A percentile compares a stretch with the other conserved stretches of the same genome.
Evolutionary conservation across 2,329 filamentous ascomycete species (phyloP).

Genomic region (Cladophialophora immunda): DNA sequence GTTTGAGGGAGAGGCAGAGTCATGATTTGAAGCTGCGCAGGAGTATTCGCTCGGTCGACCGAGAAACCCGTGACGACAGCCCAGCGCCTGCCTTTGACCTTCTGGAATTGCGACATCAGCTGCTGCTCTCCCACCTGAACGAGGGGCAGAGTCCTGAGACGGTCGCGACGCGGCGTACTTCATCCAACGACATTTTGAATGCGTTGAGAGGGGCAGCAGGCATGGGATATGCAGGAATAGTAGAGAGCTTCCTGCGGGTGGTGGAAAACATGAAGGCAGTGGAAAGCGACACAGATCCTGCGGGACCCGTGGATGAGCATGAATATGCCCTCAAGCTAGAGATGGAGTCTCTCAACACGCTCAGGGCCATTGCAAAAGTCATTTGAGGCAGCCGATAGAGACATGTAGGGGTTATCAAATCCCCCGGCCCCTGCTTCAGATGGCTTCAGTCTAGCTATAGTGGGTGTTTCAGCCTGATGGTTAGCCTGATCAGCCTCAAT

Average conservation of each 20-base stretch:
- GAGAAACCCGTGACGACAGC: not conserved
- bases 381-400: not conserved
- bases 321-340: slow-evolving; percentile 4
- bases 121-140: slow-evolving; percentile 1
- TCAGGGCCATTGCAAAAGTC: slow-evolving; percentile 11
- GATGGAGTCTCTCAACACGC: slow-evolving; percentile 3
- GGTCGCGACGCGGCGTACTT: not conserved
- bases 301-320: not conserved
- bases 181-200: not conserved
- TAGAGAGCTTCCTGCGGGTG: not conserved
- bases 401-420: not conserved
- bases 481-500: not conserved
- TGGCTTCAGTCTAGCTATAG: slow-evolving; percentile 3
- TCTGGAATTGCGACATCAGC: slow-evolving; percentile 11
- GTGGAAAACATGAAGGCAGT: not conserved
- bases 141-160: not conserved
- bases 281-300: not conserved
- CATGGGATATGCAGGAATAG: not conserved
- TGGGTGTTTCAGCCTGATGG: slow-evolving; percentile 21
- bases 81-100: slow-evolving; percentile 1
- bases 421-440: not conserved
- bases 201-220: not conserved
- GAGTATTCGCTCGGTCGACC: slow-evolving; percentile 2
- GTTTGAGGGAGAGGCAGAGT: not conserved
- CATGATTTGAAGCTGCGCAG: not conserved